These are phyloP conservation scores for Penicillium sclerotigenum DNA, from an alignment of 2,329 filamentous ascomycete species.

Conservation along the genomic window DNA sequence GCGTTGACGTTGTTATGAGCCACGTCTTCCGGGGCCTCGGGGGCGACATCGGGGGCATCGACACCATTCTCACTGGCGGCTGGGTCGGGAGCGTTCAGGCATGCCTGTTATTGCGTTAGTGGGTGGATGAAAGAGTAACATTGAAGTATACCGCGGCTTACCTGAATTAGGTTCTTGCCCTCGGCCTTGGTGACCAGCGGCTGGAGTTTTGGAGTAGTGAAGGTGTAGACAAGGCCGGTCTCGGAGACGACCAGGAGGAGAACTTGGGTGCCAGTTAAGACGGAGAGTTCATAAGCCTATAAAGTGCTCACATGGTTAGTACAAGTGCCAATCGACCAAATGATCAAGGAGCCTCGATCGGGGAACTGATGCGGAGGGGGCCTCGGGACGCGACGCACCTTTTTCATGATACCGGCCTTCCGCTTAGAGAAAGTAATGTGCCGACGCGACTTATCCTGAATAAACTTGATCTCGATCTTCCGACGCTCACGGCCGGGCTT, in stretches of 20 bases:
- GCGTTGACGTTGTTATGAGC: constrained; percentile 71
- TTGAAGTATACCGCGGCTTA: constrained; percentile 47
- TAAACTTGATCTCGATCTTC: constrained; percentile 99
- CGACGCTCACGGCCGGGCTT: constrained; percentile 96
- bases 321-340: background rate
- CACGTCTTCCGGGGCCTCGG: constrained; percentile 90
- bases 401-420: constrained; percentile 99
- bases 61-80: constrained; percentile 78
- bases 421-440: constrained; percentile 99
- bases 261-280: constrained; percentile 96
- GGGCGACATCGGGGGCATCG: constrained; percentile 66
- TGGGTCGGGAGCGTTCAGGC: constrained; percentile 92
- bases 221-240: constrained; percentile 95
- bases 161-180: constrained; percentile 99
- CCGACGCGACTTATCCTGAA: constrained; percentile 97
- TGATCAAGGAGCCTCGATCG: background rate
- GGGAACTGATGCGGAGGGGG: background rate
- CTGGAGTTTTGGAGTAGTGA: constrained; percentile 97
- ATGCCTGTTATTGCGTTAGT: constrained; percentile 63
- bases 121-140: background rate
- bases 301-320: background rate
- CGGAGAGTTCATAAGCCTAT: constrained; percentile 93
- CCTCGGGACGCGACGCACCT: constrained; percentile 61
- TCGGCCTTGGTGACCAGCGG: constrained; percentile 97
- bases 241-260: constrained; percentile 94